Evolutionary conservation across 768 basidiomycete species (phyloP), one percentile per base, ranked within the genome.

Genomic region (Lactarius tabidus): DNA sequence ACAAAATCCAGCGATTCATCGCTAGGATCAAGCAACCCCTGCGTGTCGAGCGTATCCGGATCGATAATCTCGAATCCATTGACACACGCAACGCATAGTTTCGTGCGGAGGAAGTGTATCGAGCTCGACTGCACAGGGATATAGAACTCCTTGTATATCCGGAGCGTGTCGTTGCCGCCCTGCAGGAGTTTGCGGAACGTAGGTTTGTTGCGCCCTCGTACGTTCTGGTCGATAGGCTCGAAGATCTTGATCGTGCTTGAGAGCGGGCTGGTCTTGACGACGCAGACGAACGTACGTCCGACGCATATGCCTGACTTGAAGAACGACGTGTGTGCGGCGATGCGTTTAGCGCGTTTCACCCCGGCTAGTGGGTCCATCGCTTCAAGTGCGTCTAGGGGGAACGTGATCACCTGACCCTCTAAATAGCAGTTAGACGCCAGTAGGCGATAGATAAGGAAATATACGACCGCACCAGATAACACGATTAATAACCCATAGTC

Each of bases 1-100:
- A 97, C 93, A 78, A 99, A 98, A 67, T 98, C 95, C 39, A 99
- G 83, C 17, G 88, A 88, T 65, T 85, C 84, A 72, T 99, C 97
- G 15, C 87, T 84, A 0, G 96, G 97, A 76, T 98, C 97, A 60
- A n/a, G n/a, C n/a, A n/a, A 75, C 3, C 93, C 93, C 77, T 98
- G 97, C 48, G 96, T 98, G 75, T 99, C 97, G 76, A 99, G 78
- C 65, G 90, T 95, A 75, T 98, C 95, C 45, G 98, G 83, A 75
- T 99, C 97, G 68, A 99, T 93, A 69, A 99, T 98, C 78, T 98
- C 97, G 75, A 99, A 98, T n/a, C 97, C 97, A 71, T 93, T 90
- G 10, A 95, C 95, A 96, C 1, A 95, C 97, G 18, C 33, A 3
- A 99, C 93, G 74, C 97, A 99, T 69, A 99, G 84, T 77, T 90